These are phyloP conservation scores for Penicillium concentricum DNA, from an alignment of 2,329 filamentous ascomycete species.

Conservation along the genomic window DNA sequence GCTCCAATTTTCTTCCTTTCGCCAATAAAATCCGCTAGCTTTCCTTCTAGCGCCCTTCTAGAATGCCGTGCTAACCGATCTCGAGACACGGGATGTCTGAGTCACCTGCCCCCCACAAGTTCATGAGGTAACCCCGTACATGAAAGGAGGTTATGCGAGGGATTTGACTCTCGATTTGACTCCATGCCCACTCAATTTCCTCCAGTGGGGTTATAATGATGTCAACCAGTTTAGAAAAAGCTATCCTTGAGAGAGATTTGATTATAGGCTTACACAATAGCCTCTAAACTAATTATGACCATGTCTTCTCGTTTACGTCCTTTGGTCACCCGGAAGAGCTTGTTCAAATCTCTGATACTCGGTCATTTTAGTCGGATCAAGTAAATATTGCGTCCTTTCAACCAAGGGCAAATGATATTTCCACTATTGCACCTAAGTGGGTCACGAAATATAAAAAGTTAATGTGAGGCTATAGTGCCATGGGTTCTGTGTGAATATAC, in stretches of 20 bases:
- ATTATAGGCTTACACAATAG: neutral
- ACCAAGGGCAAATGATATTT: neutral
- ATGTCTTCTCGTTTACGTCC: neutral
- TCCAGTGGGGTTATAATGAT: neutral
- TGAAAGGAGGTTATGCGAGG: neutral
- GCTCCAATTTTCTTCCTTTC: neutral
- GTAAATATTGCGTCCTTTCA: neutral
- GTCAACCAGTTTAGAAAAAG: neutral
- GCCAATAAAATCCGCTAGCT: constrained; percentile 10
- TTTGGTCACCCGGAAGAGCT: neutral
- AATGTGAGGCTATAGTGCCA: too few species aligned
- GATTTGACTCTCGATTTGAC: neutral
- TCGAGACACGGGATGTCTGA: neutral
- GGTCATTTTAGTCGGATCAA: too few species aligned
- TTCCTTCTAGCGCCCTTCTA: constrained; percentile 28
- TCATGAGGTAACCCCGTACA: constrained; percentile 7
- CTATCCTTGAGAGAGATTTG: neutral
- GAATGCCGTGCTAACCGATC: constrained; percentile 17
- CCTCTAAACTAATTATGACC: neutral
- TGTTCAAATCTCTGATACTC: neutral
- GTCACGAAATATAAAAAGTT: too few species aligned
- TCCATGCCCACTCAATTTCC: neutral
- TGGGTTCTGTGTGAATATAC: too few species aligned
- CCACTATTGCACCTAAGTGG: too few species aligned
- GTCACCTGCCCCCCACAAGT: constrained; percentile 4